Base-by-base conservation (phyloP, 192 early-diverging fungal species). In the Entophlyctis luteolus region DNA sequence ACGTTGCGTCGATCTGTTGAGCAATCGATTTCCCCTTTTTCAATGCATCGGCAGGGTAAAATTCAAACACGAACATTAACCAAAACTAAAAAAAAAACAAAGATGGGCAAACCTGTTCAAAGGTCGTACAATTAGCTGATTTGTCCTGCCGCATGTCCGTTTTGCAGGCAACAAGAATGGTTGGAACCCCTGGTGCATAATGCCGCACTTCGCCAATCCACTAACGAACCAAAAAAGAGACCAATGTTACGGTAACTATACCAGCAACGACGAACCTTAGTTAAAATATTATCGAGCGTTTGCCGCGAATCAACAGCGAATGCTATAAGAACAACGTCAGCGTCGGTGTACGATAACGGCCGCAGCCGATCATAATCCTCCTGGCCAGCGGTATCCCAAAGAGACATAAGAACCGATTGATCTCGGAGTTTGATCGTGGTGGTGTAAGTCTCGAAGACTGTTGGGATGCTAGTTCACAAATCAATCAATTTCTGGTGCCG, bases 361-460 rank as follows among this genome's bases (percentile, higher is more conserved):
- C 93, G 88, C 70, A 95, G 77, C 50, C 90, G 88, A 76, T 89
- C 86, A 67, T 93, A 94, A 75, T 93, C 92, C 75, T 95, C 92
- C 62, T 94, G 91, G 34, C 84, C 93, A 31, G 93, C 92, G 55
- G 93, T 95, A 80, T 96, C 93, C 90, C 90, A 94, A 29, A 96
- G 74, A 36, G 88, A 90, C 36, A 96, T 76, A 71, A 91, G 86
- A 3, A 49, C 10, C n/a, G 22, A 14, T 5, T 49, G 25, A 10
- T 25, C 47, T 23, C 58, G 85, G 38, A 89, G 81, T 53, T 87
- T 78, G 18, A 65, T 65, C n/a, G n/a, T 36, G 5, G 25, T 55
- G 16, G 25, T 33, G n/a, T 28, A 22, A 49, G n/a, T 35, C 33
- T 65, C 48, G 33, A 65, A 65, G 14, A 65, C 59, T 18, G 59